Percentiles rank a stretch among this genome's conserved stretches.
Evolutionary conservation across 257 asterid genomes (phyloP).

Genomic region (Ajuga chamaepitys): DNA sequence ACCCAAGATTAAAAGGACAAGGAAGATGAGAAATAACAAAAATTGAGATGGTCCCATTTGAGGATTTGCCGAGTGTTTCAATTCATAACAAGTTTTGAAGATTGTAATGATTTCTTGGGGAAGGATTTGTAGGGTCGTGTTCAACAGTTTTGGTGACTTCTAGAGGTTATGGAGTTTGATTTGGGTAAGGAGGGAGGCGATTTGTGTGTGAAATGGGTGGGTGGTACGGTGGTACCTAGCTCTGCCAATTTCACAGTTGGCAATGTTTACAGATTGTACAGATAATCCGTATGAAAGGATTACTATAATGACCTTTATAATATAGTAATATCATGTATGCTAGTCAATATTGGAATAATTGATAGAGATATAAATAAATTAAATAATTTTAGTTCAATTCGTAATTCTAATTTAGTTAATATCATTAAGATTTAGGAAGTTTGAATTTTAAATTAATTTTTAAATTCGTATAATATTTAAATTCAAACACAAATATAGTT

Average conservation of each 20-base stretch:
- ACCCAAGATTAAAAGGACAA: constrained; percentile 4
- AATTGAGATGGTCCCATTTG: constrained; percentile 28
- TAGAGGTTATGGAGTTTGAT: not conserved
- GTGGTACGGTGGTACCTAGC: not conserved
- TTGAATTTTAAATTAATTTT: no score
- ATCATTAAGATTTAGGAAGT: no score
- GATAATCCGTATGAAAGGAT: no score
- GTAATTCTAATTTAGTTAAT: no score
- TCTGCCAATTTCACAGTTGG: not conserved
- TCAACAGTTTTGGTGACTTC: not conserved
- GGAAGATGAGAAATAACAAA: constrained; percentile 2
- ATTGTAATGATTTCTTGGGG: constrained; percentile 3
- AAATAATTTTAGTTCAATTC: no score
- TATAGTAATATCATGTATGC: no score
- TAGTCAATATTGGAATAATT: no score
- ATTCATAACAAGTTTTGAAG: not conserved
- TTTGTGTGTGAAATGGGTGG: constrained; percentile 2
- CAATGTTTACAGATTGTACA: no score
- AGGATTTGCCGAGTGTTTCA: not conserved
- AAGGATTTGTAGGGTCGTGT: not conserved
- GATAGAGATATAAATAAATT: no score
- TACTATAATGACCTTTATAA: no score
- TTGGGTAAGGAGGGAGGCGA: not conserved
- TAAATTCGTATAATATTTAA: no score
- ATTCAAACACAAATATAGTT: no score